A percentile compares a stretch with the other conserved stretches of the same genome.
phyloP scores from a whole-genome alignment of 352 stramenopile genomes.

The Pythium volutum region DNA sequence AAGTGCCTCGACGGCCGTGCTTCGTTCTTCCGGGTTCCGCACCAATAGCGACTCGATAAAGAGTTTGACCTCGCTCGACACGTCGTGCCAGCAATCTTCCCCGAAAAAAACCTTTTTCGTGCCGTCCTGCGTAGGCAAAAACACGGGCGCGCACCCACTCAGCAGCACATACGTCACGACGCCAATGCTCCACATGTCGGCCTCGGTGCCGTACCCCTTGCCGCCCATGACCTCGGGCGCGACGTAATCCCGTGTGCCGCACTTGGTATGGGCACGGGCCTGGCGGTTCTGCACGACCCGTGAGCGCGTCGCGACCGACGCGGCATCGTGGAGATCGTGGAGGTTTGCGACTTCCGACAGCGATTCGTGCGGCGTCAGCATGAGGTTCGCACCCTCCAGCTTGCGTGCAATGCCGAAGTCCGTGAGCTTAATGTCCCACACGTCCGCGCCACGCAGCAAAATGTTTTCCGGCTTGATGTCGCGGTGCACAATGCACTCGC shows the following conservation, averaged over 20 bases:
- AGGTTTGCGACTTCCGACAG: conserved; percentile 62
- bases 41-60: conserved; percentile 77
- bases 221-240: conserved; percentile 81
- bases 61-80: conserved; percentile 55
- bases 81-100: conserved; percentile 59
- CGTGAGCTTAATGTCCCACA: conserved; percentile 77
- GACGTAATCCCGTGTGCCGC: conserved; percentile 80
- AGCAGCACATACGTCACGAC: conserved; percentile 91
- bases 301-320: conserved; percentile 6
- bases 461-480: conserved; percentile 89
- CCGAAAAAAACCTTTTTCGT: conserved; percentile 75
- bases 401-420: conserved; percentile 83
- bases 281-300: conserved; percentile 62
- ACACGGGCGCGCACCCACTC: conserved; percentile 75
- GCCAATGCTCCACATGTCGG: conserved; percentile 92
- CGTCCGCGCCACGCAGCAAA: conserved; percentile 56
- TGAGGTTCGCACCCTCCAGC: conserved; percentile 56
- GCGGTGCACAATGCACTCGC: conserved; percentile 78
- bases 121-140: conserved; percentile 54
- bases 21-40: conserved; percentile 73
- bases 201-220: conserved; percentile 93
- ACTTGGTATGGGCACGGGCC: conserved; percentile 75
- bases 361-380: conserved; percentile 70
- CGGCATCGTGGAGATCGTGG: conserved; percentile 28
- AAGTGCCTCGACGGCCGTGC: conserved; percentile 64